phyloP scores from a whole-genome alignment of 257 asterid genomes.

The Verbena officinalis region DNA sequence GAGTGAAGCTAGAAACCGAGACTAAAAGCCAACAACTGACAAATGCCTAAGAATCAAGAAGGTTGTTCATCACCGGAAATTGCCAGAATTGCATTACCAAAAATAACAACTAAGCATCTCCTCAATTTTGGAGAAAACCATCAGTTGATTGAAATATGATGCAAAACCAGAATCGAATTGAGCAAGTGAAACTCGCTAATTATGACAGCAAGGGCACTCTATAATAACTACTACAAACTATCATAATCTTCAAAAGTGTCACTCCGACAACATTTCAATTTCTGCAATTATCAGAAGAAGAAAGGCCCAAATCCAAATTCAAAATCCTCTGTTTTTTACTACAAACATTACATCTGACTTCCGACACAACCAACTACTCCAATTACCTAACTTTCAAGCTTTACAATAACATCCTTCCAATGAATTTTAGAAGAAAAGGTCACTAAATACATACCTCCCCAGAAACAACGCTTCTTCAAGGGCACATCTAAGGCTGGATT shows the following conservation, averaged over 20 bases:
- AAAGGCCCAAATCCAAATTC: conserved; percentile 3
- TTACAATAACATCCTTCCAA: not conserved
- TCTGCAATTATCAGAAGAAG: conserved; percentile 1
- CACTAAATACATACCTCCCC: conserved; percentile 49
- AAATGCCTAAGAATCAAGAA: conserved; percentile 7
- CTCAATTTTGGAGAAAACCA: not conserved
- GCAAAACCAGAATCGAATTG: not conserved
- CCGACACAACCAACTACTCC: conserved; percentile 12
- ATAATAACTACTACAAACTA: conserved; percentile 7
- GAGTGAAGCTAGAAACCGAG: not conserved
- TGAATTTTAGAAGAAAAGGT: not conserved
- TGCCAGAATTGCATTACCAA: too few relatives aligned
- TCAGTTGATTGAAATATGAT: conserved; percentile 5
- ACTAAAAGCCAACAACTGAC: not conserved
- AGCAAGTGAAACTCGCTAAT: conserved; percentile 2
- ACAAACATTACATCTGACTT: not conserved
- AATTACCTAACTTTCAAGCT: conserved; percentile 12
- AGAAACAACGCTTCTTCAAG: conserved; percentile 94
- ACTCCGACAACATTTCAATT: too few relatives aligned
- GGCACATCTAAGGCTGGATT: conserved; percentile 99
- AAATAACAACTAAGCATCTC: not conserved
- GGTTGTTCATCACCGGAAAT: conserved; percentile 24
- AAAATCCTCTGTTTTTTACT: too few relatives aligned
- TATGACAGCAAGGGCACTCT: not conserved
- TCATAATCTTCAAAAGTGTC: conserved; percentile 8